phyloP scores from a whole-genome alignment of 2,329 filamentous ascomycete species.

The Helicocarpus griseus region DNA sequence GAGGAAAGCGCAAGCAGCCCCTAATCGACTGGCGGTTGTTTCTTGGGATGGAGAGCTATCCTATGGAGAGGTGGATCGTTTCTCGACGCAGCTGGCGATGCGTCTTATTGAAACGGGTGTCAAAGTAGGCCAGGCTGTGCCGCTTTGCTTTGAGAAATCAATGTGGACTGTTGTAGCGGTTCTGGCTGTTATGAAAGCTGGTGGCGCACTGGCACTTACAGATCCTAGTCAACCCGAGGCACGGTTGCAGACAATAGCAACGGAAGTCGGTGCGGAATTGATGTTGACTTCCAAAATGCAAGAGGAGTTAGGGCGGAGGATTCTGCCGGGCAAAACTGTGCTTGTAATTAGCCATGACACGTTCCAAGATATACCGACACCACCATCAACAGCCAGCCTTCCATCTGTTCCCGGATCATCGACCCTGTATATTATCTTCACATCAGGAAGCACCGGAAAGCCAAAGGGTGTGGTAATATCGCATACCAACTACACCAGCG shows the following conservation, averaged over 20 bases:
- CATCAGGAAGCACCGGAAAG: slow-evolving; percentile 44
- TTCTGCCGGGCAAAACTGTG: slow-evolving; percentile 5
- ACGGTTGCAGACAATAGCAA: slow-evolving; percentile 22
- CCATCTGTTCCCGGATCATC: slow-evolving; percentile 9
- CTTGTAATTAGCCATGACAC: slow-evolving; percentile 4
- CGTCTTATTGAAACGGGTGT: slow-evolving; percentile 23
- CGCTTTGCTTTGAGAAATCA: slow-evolving; percentile 24
- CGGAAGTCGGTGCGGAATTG: slow-evolving; percentile 9
- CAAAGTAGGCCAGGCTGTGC: slow-evolving; percentile 17
- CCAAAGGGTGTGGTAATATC: slow-evolving; percentile 54
- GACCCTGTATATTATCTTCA: slow-evolving; percentile 50
- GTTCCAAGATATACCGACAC: neutral
- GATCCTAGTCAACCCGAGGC: slow-evolving; percentile 21
- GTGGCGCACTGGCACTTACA: slow-evolving; percentile 21
- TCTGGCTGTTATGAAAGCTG: slow-evolving; percentile 22
- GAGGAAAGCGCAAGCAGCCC: slow-evolving; percentile 7
- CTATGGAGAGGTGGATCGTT: slow-evolving; percentile 20
- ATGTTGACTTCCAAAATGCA: slow-evolving; percentile 13
- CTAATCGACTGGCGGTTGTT: slow-evolving; percentile 14
- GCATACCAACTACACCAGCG: slow-evolving; percentile 50
- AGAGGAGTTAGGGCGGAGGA: slow-evolving; percentile 5
- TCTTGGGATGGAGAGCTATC: slow-evolving; percentile 24
- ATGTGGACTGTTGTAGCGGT: slow-evolving; percentile 21
- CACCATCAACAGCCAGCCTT: neutral
- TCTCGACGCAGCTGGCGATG: slow-evolving; percentile 22